Base-by-base conservation (phyloP, 352 stramenopile genomes). In the Phytophthora agathidicida region DNA sequence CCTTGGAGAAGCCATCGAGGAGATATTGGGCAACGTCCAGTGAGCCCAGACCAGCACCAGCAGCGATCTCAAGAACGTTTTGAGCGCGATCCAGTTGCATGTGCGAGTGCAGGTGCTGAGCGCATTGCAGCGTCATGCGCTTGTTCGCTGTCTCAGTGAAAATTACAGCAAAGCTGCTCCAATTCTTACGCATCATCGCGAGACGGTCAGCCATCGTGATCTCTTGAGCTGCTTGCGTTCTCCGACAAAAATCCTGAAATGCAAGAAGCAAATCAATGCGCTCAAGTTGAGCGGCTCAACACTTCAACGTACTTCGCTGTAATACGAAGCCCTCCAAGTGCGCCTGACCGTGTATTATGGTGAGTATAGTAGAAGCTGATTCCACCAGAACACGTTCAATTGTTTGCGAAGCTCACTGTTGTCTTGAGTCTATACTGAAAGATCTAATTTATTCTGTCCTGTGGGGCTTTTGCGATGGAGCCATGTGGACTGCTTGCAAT, bases 61-160 rank as follows among this genome's bases (percentile, higher is more conserved):
- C 69, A 19, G 65, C 75, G 17, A 86, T 60, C 57, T 86, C 75
- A 9, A 86, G 55, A 51, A 80, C 72, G 19, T 37, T 59, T 31
- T 46, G 46, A 9, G 72, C 72, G 3, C 13, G 13, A 20, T 79
- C 60, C 9, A 86, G 62, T 51, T 86, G 43, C 75, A 86, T 66
- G 50, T 80, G 60, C 3, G 56, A 51, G 65, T 86, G 71, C 44
- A 86, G n/a, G 16, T 80, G 36, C 6, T 27, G 24, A n/a, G 75
- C 54, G 36, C 65, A 77, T 43, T 86, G 75, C 50, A 73, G 44
- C 13, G 72, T 79, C 45, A 80, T 51, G 42, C 50, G 67, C 48
- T 78, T 80, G 64, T 83, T 83, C 42, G 63, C 60, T 32, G 61
- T 76, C 46, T 74, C 69, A 0, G 75, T 83, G 70, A 71, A 86